Percentiles rank a stretch among this genome's conserved stretches.
Evolutionary conservation across 208 protist genomes (phyloP).

Genomic region (Wallacemonas collosoma): DNA sequence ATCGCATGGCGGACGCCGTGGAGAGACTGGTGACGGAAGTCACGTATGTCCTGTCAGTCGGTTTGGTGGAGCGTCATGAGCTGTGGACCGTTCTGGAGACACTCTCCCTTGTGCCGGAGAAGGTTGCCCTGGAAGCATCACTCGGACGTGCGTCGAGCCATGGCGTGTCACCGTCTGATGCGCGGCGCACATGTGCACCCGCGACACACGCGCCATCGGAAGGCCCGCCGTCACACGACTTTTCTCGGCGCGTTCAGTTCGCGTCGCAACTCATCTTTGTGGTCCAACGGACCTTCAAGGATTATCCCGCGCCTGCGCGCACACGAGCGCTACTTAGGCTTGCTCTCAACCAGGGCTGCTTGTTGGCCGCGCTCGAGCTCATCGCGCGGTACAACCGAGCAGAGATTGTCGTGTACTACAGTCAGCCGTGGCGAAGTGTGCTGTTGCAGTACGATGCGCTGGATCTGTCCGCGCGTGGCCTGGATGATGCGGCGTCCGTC

Average conservation of each 20-base stretch:
- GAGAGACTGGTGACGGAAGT: slow-evolving; percentile 50
- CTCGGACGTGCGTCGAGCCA: not conserved
- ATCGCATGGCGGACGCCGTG: slow-evolving; percentile 22
- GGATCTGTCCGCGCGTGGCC: not conserved
- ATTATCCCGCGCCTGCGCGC: slow-evolving; percentile 21
- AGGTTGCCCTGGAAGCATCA: slow-evolving; percentile 19
- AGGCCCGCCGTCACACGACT: not conserved
- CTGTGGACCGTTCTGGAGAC: slow-evolving; percentile 69
- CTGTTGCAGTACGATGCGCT: slow-evolving; percentile 18
- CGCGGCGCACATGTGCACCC: no score
- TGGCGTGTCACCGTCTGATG: no score
- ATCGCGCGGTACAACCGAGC: slow-evolving; percentile 44
- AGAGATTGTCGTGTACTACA: slow-evolving; percentile 44
- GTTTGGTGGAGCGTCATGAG: slow-evolving; percentile 37
- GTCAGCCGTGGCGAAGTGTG: slow-evolving; percentile 6
- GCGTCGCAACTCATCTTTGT: slow-evolving; percentile 57
- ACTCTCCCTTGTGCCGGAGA: slow-evolving; percentile 31
- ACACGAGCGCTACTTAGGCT: slow-evolving; percentile 54
- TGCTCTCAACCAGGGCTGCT: slow-evolving; percentile 61
- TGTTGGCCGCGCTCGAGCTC: slow-evolving; percentile 60
- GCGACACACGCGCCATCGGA: no score
- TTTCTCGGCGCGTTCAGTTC: slow-evolving; percentile 41
- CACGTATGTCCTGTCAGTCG: slow-evolving; percentile 42
- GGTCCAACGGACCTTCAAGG: slow-evolving; percentile 37
- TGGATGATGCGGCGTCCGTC: not conserved